Conservation (phyloP, 176 grass and related monocot species). For the Urochloa ruziziensis region DNA sequence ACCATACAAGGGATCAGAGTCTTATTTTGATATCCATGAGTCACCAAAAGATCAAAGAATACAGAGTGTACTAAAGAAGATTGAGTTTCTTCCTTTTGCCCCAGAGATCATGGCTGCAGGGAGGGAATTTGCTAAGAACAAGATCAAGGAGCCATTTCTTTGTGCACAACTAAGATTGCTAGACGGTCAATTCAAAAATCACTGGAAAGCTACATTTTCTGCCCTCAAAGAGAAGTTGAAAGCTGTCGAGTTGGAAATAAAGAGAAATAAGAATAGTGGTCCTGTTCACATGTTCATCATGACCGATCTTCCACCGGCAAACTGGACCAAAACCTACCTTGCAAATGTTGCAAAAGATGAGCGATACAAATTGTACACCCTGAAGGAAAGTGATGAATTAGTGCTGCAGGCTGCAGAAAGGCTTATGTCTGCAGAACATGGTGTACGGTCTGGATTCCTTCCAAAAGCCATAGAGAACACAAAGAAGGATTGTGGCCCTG, state of each 20-base stretch:
- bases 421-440: slow-evolving; percentile 83
- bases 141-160: slow-evolving; percentile 74
- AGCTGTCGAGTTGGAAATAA: slow-evolving; percentile 40
- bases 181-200: slow-evolving; percentile 98
- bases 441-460: slow-evolving; percentile 69
- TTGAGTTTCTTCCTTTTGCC: slow-evolving; percentile 81
- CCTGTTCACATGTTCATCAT: slow-evolving; percentile 85
- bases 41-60: slow-evolving; percentile 57
- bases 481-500: slow-evolving; percentile 47
- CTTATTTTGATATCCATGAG: slow-evolving; percentile 86
- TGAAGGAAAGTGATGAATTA: slow-evolving; percentile 73
- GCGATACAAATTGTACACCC: slow-evolving; percentile 57
- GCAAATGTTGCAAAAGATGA: slow-evolving; percentile 62
- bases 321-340: slow-evolving; percentile 83
- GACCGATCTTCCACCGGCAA: slow-evolving; percentile 79
- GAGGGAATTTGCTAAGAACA: slow-evolving; percentile 64
- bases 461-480: slow-evolving; percentile 39
- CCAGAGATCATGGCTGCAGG: slow-evolving; percentile 82
- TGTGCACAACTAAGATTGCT: slow-evolving; percentile 89
- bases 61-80: slow-evolving; percentile 55
- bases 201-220: slow-evolving; percentile 91
- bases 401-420: slow-evolving; percentile 53
- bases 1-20: slow-evolving; percentile 81
- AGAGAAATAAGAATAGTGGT: slow-evolving; percentile 23
- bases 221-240: slow-evolving; percentile 78